phyloP scores from a whole-genome alignment of 176 grass and related monocot genomes.

The Raddia distichophylla region DNA sequence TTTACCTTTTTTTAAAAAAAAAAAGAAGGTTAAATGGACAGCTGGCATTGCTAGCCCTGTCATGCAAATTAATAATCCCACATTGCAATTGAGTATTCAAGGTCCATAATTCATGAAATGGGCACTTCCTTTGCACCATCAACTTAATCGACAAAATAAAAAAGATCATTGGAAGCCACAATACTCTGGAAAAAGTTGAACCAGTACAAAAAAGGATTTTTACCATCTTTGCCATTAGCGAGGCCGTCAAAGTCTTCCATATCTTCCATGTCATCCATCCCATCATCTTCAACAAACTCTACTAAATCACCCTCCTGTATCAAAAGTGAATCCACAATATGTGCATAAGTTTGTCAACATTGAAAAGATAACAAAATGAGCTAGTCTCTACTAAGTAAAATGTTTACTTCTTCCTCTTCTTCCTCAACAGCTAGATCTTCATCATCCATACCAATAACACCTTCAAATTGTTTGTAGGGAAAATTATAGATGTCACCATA shows the following conservation, averaged over 20 bases:
- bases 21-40: slow-evolving; percentile 26
- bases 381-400: slow-evolving; percentile 16
- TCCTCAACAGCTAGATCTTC: slow-evolving; percentile 44
- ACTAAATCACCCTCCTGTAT: slow-evolving; percentile 67
- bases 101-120: slow-evolving; percentile 3
- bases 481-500: slow-evolving; percentile 86
- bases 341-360: neutral
- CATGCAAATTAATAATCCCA: neutral
- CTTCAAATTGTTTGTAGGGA: slow-evolving; percentile 50
- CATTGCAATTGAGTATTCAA: slow-evolving; percentile 12
- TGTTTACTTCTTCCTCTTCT: slow-evolving; percentile 78
- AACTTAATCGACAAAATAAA: neutral
- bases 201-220: neutral
- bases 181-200: neutral
- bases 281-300: slow-evolving; percentile 76
- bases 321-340: slow-evolving; percentile 25
- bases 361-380: slow-evolving; percentile 30
- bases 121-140: slow-evolving; percentile 9
- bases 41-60: slow-evolving; percentile 9
- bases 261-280: slow-evolving; percentile 72
- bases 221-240: slow-evolving; percentile 50
- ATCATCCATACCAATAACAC: slow-evolving; percentile 54
- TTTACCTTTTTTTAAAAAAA: no score
- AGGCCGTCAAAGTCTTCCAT: slow-evolving; percentile 82
- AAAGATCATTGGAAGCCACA: neutral